A percentile compares a stretch with the other conserved stretches of the same genome.
Conservation (phyloP, 2,329 filamentous ascomycete species). For the Onygena corvina region DNA sequence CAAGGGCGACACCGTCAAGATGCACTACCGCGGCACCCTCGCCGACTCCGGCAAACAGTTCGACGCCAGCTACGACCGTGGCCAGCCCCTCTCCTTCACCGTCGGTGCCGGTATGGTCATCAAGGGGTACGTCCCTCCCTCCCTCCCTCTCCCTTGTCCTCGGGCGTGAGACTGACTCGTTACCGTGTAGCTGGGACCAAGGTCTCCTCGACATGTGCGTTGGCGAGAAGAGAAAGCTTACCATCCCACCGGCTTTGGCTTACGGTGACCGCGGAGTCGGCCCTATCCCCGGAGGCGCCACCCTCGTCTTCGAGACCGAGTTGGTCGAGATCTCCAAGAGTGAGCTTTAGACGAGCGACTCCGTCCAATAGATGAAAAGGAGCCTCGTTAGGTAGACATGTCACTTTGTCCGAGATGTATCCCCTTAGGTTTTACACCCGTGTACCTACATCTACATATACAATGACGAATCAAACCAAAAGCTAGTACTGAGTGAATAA, state of each 20-base stretch:
- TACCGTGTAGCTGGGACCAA: slow-evolving; percentile 60
- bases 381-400: too few relatives aligned
- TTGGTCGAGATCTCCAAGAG: slow-evolving; percentile 58
- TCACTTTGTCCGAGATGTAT: too few relatives aligned
- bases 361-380: background rate
- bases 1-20: slow-evolving; percentile 65
- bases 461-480: background rate
- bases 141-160: background rate
- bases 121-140: slow-evolving; percentile 52
- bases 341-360: slow-evolving; percentile 29
- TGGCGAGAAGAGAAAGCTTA: slow-evolving; percentile 81
- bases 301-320: slow-evolving; percentile 86
- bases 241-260: slow-evolving; percentile 72
- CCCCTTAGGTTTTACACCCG: background rate
- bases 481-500: background rate
- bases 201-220: slow-evolving; percentile 89
- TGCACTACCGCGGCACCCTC: slow-evolving; percentile 82
- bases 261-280: slow-evolving; percentile 68
- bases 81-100: slow-evolving; percentile 62
- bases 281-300: slow-evolving; percentile 71
- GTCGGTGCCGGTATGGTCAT: slow-evolving; percentile 78
- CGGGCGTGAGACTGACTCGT: background rate
- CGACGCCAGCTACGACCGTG: slow-evolving; percentile 70
- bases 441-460: background rate
- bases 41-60: slow-evolving; percentile 63